phyloP scores from a whole-genome alignment of 495 filamentous ascomycete species.

The Penicillium goetzii region DNA sequence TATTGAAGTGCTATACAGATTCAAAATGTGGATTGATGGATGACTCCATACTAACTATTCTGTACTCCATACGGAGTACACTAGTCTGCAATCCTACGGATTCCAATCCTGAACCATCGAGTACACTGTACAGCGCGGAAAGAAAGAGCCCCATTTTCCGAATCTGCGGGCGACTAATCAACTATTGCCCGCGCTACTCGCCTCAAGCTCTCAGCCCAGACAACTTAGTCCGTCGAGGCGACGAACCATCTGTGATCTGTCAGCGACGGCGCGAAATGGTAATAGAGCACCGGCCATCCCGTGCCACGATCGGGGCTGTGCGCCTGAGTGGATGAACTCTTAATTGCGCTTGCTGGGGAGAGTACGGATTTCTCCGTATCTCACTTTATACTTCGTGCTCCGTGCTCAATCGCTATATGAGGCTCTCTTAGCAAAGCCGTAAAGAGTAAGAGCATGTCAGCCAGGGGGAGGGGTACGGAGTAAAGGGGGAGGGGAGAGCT shows the following conservation, averaged over 20 bases:
- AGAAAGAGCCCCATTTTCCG: background rate
- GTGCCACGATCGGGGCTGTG: slow-evolving; percentile 25
- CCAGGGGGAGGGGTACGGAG: slow-evolving; percentile 7
- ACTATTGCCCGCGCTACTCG: background rate
- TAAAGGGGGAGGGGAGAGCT: background rate
- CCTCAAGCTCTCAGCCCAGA: background rate
- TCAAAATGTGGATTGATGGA: background rate
- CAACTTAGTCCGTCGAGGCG: background rate
- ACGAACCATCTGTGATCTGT: slow-evolving; percentile 17
- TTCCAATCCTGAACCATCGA: background rate
- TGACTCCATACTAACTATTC: background rate
- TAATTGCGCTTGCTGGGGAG: background rate
- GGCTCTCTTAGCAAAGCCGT: background rate
- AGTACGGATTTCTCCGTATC: background rate
- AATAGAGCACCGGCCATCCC: background rate
- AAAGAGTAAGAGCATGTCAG: background rate
- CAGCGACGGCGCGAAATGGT: background rate
- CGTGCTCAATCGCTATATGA: background rate
- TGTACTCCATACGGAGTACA: background rate
- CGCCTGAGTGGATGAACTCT: slow-evolving; percentile 11
- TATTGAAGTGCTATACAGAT: background rate
- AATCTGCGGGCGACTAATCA: slow-evolving; percentile 4
- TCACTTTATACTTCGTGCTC: background rate
- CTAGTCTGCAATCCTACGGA: background rate
- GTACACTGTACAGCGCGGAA: background rate